Percentiles rank a stretch among this genome's conserved stretches.
These are phyloP conservation scores for Populus euphratica DNA, from an alignment of 345 rosid species.

Conservation along the genomic window DNA sequence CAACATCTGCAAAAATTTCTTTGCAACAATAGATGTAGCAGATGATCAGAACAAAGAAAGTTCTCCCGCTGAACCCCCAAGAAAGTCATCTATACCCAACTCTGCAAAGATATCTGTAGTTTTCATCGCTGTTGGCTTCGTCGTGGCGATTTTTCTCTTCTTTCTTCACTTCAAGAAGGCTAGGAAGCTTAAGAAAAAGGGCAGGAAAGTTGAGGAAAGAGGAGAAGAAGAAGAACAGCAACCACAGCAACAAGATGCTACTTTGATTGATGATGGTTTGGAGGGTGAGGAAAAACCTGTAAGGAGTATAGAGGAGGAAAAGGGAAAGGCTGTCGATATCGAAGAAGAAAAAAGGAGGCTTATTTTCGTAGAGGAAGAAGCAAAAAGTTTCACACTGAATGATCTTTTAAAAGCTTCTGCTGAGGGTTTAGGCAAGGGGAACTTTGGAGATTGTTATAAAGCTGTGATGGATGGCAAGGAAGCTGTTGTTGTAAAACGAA, in stretches of 20 bases:
- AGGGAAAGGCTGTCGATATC: neutral
- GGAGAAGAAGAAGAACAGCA: neutral
- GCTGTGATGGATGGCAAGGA: slow-evolving; percentile 32
- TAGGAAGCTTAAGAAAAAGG: slow-evolving; percentile 21
- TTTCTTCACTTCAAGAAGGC: slow-evolving; percentile 31
- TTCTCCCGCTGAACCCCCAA: neutral
- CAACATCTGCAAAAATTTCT: slow-evolving; percentile 6
- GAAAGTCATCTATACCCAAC: neutral
- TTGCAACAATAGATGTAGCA: neutral
- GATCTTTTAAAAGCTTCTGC: slow-evolving; percentile 54
- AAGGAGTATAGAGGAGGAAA: neutral
- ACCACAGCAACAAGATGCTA: neutral
- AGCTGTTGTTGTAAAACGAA: slow-evolving; percentile 41
- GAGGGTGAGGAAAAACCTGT: neutral
- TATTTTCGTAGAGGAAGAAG: slow-evolving; percentile 27
- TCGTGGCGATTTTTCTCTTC: slow-evolving; percentile 34
- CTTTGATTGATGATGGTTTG: neutral
- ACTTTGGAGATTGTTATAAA: slow-evolving; percentile 46
- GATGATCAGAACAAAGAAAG: neutral
- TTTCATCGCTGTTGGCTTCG: slow-evolving; percentile 30
- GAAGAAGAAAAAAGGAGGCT: slow-evolving; percentile 34
- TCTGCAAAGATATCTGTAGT: slow-evolving; percentile 21
- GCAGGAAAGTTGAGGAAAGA: neutral
- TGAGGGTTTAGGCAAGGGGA: slow-evolving; percentile 49
- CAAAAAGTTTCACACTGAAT: slow-evolving; percentile 23